These are phyloP conservation scores for Epichloe typhina DNA, from an alignment of 2,329 filamentous ascomycete genomes.

Conservation along the genomic window DNA sequence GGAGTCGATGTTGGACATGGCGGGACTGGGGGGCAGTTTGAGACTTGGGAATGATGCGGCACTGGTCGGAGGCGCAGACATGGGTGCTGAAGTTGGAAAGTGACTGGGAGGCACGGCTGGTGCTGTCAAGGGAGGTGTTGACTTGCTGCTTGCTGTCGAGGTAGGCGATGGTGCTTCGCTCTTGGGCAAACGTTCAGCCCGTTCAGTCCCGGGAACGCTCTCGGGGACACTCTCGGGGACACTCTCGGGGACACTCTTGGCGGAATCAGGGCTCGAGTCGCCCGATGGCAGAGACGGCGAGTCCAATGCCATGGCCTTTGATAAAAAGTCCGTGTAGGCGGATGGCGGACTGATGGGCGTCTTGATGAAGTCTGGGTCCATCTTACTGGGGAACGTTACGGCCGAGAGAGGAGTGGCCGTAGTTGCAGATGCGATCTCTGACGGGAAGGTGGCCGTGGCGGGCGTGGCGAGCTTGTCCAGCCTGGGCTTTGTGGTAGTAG, in stretches of 20 bases:
- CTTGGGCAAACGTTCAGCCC: slow-evolving; percentile 43
- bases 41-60: slow-evolving; percentile 51
- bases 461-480: slow-evolving; percentile 49
- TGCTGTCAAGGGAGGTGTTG: slow-evolving; percentile 23
- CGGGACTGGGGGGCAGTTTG: slow-evolving; percentile 65
- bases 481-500: slow-evolving; percentile 42
- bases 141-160: slow-evolving; percentile 19
- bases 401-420: slow-evolving; percentile 54
- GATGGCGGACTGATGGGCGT: slow-evolving; percentile 85
- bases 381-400: slow-evolving; percentile 25
- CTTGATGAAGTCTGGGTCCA: slow-evolving; percentile 49
- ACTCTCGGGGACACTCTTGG: slow-evolving; percentile 46
- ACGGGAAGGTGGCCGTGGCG: slow-evolving; percentile 49
- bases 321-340: slow-evolving; percentile 84
- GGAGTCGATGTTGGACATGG: slow-evolving; percentile 53
- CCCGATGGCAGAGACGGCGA: slow-evolving; percentile 49
- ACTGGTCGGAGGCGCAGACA: slow-evolving; percentile 49
- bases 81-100: slow-evolving; percentile 36
- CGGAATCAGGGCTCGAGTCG: slow-evolving; percentile 33
- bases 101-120: slow-evolving; percentile 33
- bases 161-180: slow-evolving; percentile 37
- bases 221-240: slow-evolving; percentile 49
- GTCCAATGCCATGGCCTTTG: slow-evolving; percentile 61
- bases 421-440: slow-evolving; percentile 46
- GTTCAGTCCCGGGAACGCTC: slow-evolving; percentile 42